Evolutionary conservation across 1,139 yeast species (phyloP), one percentile per base, ranked within the genome.

Genomic region (Kurtzmaniella quercitrusa): DNA sequence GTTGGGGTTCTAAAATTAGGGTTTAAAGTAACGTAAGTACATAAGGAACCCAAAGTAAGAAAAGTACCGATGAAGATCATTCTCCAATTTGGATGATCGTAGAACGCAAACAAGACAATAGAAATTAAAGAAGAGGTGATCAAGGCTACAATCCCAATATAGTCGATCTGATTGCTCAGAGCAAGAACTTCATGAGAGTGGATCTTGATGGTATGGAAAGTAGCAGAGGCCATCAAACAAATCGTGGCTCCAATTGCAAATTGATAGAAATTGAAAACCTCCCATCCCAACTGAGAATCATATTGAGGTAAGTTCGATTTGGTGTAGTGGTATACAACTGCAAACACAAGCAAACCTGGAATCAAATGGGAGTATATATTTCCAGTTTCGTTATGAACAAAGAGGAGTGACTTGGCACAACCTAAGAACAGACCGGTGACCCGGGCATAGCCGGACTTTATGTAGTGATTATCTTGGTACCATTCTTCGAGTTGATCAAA

Each of bases 401-500:
- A 85, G 16, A 75, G 60, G 37, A 90, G 65, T 3, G 93, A 81
- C 21, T 65, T 55, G 9, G 82, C 51, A 48, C 89, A 81, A 38
- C 63, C 67, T 31, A 47, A 50, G 44, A 69, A 73, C 43, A 87
- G 82, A 39, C 66, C 60, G 0, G 95, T 84, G 46, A 81, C 87
- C 39, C 68, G 72, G n/a, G 90, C 88, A 56, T 90, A 90, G 1
- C 95, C 95, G 0, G 80, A 65, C 25, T 70, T 62, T 38, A 90
- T 89, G 59, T 63, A 87, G 53, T 86, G 90, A 57, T 91, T 91
- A 57, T 91, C 97, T 53, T 77, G 74, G 57, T 87, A 96, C 97
- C 97, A 90, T 7, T 73, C 79, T 8, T 89, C 91, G 6, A 90
- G 51, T 51, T 73, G 72, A 47, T 70, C 71, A 51, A 57, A 73